Percentiles rank a stretch among this genome's conserved stretches.
phyloP scores from a whole-genome alignment of 805 yeast genomes.

The Monosporozyma siamensis region DNA sequence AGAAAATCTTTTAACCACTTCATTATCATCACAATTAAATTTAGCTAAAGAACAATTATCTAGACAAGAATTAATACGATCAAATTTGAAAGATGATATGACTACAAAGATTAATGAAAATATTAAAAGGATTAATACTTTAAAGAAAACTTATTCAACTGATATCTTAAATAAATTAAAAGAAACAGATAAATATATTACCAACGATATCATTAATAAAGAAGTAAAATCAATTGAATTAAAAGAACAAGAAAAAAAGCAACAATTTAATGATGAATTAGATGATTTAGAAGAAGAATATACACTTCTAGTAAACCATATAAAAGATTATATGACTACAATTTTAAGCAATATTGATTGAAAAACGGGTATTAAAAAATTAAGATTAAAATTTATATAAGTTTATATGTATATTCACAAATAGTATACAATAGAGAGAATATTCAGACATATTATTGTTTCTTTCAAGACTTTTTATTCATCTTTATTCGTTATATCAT shows the following conservation, averaged over 20 bases:
- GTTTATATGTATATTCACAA: not conserved
- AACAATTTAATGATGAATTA: slow-evolving; percentile 43
- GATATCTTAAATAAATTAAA: slow-evolving; percentile 42
- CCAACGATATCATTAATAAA: slow-evolving; percentile 30
- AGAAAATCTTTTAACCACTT: slow-evolving; percentile 30
- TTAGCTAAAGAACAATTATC: slow-evolving; percentile 37
- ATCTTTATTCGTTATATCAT: not conserved
- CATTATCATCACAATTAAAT: slow-evolving; percentile 35
- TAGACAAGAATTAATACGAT: slow-evolving; percentile 40
- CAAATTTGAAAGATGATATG: slow-evolving; percentile 40
- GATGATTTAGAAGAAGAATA: slow-evolving; percentile 45
- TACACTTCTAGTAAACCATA: slow-evolving; percentile 45
- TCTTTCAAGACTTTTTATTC: not conserved
- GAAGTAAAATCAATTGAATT: slow-evolving; percentile 29
- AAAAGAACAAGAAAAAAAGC: slow-evolving; percentile 30
- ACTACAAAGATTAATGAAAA: slow-evolving; percentile 39
- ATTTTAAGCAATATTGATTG: slow-evolving; percentile 16
- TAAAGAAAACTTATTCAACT: slow-evolving; percentile 39
- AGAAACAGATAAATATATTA: slow-evolving; percentile 40
- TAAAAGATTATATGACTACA: slow-evolving; percentile 37
- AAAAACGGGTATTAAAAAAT: too few species aligned
- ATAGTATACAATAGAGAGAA: not conserved
- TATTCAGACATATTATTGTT: not conserved
- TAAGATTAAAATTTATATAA: too few species aligned
- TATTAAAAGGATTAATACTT: slow-evolving; percentile 34